phyloP scores from a whole-genome alignment of 495 filamentous ascomycete species.

The Podospora tetraspora region DNA sequence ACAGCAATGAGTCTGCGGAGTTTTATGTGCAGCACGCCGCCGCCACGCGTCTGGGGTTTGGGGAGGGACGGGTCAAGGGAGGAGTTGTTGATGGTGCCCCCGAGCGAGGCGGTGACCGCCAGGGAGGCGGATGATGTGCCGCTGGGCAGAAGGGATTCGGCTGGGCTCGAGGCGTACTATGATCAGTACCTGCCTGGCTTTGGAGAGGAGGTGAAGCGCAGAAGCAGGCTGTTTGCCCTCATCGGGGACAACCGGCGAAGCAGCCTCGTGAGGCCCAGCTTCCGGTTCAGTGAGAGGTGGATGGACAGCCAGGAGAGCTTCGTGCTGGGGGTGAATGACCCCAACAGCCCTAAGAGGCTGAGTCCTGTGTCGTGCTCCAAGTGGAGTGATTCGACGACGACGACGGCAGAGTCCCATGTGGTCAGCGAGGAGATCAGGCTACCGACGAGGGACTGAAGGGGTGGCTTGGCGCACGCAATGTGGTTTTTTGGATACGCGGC shows the following conservation, averaged over 20 bases:
- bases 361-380: slow-evolving; percentile 23
- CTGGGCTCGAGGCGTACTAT: slow-evolving; percentile 25
- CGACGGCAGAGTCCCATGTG: not conserved
- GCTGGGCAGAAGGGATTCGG: slow-evolving; percentile 18
- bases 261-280: slow-evolving; percentile 1
- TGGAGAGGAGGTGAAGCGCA: slow-evolving; percentile 11
- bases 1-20: slow-evolving; percentile 28
- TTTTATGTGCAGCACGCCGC: slow-evolving; percentile 25
- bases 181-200: slow-evolving; percentile 20
- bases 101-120: not conserved
- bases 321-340: slow-evolving; percentile 26
- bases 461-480: slow-evolving; percentile 5
- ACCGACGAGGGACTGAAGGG: not conserved
- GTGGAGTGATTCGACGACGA: slow-evolving; percentile 9
- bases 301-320: slow-evolving; percentile 27
- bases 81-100: slow-evolving; percentile 9
- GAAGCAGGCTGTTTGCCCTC: slow-evolving; percentile 4
- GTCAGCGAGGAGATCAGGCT: not conserved
- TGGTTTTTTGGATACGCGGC: slow-evolving; percentile 8
- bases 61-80: slow-evolving; percentile 11
- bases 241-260: slow-evolving; percentile 5
- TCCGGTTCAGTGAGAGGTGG: slow-evolving; percentile 15
- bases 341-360: slow-evolving; percentile 26
- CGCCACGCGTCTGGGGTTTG: slow-evolving; percentile 10
- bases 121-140: not conserved